phyloP scores from a whole-genome alignment of 2,329 filamentous ascomycete genomes.

The Periconia sp. region DNA sequence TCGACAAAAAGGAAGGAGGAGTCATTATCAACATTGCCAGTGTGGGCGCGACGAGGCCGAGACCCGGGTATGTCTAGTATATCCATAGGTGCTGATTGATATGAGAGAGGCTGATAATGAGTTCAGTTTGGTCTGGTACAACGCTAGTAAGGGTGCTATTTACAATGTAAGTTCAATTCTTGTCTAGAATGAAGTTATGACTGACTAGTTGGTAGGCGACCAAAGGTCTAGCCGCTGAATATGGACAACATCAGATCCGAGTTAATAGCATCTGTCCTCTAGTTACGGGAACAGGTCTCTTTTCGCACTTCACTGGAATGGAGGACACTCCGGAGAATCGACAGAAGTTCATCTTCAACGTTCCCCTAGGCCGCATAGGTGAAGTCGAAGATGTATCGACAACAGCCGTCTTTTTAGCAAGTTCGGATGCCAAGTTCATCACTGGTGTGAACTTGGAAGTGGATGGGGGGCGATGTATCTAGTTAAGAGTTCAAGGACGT shows the following conservation, averaged over 20 bases:
- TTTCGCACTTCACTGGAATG: conserved; percentile 64
- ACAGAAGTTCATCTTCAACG: conserved; percentile 60
- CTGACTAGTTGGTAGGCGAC: conserved; percentile 51
- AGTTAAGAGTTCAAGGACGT: neutral
- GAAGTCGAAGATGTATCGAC: conserved; percentile 66
- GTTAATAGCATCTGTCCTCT: conserved; percentile 76
- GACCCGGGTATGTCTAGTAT: conserved; percentile 71
- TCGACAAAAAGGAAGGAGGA: conserved; percentile 63
- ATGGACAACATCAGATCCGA: conserved; percentile 72
- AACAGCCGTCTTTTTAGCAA: conserved; percentile 63
- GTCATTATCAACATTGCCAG: conserved; percentile 71
- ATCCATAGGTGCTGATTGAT: conserved; percentile 71
- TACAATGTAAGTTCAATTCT: conserved; percentile 25
- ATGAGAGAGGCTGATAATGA: too few relatives aligned
- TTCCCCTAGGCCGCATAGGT: conserved; percentile 66
- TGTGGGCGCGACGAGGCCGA: conserved; percentile 66
- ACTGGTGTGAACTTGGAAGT: conserved; percentile 59
- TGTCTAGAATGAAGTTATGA: neutral
- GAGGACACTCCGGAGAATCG: conserved; percentile 65
- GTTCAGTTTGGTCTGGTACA: conserved; percentile 14
- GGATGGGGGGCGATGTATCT: conserved; percentile 48
- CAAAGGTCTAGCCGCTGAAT: conserved; percentile 74
- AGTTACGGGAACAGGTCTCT: conserved; percentile 69
- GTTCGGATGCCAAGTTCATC: conserved; percentile 65
- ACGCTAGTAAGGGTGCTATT: conserved; percentile 21